Conservation (phyloP, 192 early-diverging fungal species). For the Helicostylum pulchrum region DNA sequence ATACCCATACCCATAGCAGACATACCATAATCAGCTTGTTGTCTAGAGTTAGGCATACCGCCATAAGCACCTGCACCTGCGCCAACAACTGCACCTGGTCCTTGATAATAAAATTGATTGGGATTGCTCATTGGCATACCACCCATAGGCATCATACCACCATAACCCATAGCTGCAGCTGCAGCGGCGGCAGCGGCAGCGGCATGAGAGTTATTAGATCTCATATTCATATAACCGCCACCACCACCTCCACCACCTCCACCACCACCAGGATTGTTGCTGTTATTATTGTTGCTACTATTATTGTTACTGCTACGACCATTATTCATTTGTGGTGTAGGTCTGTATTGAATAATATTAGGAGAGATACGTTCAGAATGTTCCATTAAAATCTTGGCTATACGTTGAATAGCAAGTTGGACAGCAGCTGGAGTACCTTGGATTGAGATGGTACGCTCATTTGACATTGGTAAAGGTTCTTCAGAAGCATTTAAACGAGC, state of each 20-base stretch:
- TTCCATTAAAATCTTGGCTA: constrained; percentile 72
- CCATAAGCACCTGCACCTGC: constrained; percentile 7
- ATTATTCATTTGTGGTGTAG: constrained; percentile 39
- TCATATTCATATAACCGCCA: not conserved
- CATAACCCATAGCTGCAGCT: constrained; percentile 8
- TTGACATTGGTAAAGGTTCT: constrained; percentile 86
- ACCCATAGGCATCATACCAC: constrained; percentile 21
- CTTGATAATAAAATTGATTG: constrained; percentile 25
- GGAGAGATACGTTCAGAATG: constrained; percentile 63
- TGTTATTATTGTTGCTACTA: not conserved
- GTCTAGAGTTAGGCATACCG: constrained; percentile 1
- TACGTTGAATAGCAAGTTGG: constrained; percentile 77
- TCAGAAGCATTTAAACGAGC: constrained; percentile 82
- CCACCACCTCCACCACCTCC: not conserved
- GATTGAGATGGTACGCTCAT: constrained; percentile 86
- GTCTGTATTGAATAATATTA: constrained; percentile 74
- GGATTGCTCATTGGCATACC: constrained; percentile 23
- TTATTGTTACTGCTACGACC: not conserved
- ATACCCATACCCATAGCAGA: constrained; percentile 8
- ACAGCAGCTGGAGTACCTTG: constrained; percentile 81
- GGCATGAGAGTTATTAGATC: not conserved
- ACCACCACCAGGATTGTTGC: not conserved
- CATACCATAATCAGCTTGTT: constrained; percentile 17
- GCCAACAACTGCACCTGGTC: not conserved
- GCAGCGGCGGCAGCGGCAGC: constrained; percentile 2